Conservation (phyloP, 352 stramenopile genomes). For the Phytophthora sojae region DNA sequence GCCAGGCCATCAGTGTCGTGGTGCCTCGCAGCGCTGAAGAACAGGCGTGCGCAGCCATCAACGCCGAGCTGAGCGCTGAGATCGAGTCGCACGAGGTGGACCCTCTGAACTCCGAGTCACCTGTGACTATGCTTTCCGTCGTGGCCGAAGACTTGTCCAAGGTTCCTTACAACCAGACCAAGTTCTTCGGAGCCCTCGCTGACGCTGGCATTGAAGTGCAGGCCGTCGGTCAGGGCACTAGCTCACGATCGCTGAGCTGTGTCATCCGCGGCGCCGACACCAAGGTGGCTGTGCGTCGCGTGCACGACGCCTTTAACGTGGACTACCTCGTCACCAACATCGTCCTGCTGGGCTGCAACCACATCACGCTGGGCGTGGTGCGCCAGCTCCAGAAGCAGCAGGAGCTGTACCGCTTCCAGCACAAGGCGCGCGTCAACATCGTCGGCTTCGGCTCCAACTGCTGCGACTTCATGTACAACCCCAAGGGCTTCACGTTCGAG, state of each 20-base stretch:
- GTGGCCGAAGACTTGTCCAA: conserved; percentile 82
- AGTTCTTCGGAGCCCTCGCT: conserved; percentile 81
- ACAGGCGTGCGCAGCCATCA: conserved; percentile 53
- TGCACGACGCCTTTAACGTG: conserved; percentile 86
- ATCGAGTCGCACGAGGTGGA: conserved; percentile 81
- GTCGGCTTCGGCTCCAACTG: conserved; percentile 78
- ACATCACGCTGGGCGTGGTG: conserved; percentile 71
- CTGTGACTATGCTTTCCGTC: conserved; percentile 88
- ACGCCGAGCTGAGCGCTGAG: conserved; percentile 59
- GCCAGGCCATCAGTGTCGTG: conserved; percentile 82
- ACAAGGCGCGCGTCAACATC: conserved; percentile 73
- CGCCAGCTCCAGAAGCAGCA: conserved; percentile 68
- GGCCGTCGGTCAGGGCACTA: conserved; percentile 79
- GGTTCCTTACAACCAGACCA: conserved; percentile 73
- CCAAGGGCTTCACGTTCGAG: conserved; percentile 59
- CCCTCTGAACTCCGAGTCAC: conserved; percentile 66
- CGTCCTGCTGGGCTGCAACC: conserved; percentile 76
- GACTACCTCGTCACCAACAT: conserved; percentile 79
- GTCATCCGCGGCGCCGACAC: conserved; percentile 75
- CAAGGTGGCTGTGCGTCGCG: conserved; percentile 77
- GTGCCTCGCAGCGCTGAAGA: conserved; percentile 54
- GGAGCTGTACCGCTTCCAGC: conserved; percentile 67
- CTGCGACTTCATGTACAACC: conserved; percentile 64
- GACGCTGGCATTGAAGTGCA: conserved; percentile 76
- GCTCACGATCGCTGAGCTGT: conserved; percentile 80